Percentiles rank a stretch among this genome's conserved stretches.
Evolutionary conservation across 805 yeast genomes (phyloP).

Genomic region (Pichia californica): DNA sequence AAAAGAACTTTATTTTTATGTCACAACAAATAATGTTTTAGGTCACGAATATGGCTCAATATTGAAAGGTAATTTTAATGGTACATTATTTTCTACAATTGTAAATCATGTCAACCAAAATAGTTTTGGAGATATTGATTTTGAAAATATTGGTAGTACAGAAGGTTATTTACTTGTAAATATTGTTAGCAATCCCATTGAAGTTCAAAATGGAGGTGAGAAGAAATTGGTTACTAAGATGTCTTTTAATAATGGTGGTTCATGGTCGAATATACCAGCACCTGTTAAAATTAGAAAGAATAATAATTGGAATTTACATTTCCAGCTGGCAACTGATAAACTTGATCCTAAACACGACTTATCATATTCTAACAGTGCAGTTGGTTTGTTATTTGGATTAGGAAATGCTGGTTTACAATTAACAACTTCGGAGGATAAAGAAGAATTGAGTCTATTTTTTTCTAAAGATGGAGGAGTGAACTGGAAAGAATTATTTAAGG

Average conservation of each 20-base stretch:
- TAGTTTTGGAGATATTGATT: constrained; percentile 71
- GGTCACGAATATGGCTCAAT: constrained; percentile 73
- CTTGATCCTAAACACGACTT: constrained; percentile 70
- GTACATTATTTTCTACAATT: constrained; percentile 73
- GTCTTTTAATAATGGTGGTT: constrained; percentile 86
- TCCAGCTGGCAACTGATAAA: constrained; percentile 89
- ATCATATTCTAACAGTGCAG: constrained; percentile 80
- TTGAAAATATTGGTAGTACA: constrained; percentile 70
- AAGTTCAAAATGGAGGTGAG: constrained; percentile 25
- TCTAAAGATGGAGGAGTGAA: constrained; percentile 84
- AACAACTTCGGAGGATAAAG: constrained; percentile 31
- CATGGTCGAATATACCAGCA: constrained; percentile 68
- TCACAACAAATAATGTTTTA: constrained; percentile 51
- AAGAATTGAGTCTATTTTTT: constrained; percentile 57
- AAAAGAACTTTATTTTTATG: constrained; percentile 73
- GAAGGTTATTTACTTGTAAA: constrained; percentile 83
- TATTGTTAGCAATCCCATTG: constrained; percentile 50
- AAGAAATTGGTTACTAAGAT: constrained; percentile 67
- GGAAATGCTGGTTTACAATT: constrained; percentile 80
- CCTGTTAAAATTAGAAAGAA: constrained; percentile 56
- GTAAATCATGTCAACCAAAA: constrained; percentile 71
- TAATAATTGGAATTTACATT: constrained; percentile 67
- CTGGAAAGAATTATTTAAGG: constrained; percentile 75
- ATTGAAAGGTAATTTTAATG: constrained; percentile 84
- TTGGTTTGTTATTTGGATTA: constrained; percentile 78